A percentile compares a stretch with the other conserved stretches of the same genome.
Evolutionary conservation across 106 monocot species (phyloP).

Genomic region (Dioscorea zingiberensis): DNA sequence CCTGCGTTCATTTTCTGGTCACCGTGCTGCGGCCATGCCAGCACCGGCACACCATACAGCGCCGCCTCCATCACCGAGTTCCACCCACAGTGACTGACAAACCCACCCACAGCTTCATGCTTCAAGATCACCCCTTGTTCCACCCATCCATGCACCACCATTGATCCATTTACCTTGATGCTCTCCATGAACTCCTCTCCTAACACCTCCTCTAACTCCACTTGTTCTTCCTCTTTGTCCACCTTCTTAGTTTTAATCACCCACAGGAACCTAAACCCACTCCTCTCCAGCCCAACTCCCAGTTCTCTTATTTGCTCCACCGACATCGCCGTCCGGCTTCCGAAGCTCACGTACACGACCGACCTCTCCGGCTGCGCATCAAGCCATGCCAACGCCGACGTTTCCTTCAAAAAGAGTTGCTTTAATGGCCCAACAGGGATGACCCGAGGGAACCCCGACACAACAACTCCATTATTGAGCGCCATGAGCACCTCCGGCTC

Average conservation of each 20-base stretch:
- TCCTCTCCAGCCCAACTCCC: constrained; percentile 15
- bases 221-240: constrained; percentile 12
- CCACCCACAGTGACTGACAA: constrained; percentile 28
- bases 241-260: constrained; percentile 15
- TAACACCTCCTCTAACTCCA: not conserved
- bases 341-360: constrained; percentile 19
- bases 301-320: constrained; percentile 9
- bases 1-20: constrained; percentile 2
- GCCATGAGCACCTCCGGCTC: constrained; percentile 8
- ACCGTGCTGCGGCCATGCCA: constrained; percentile 5
- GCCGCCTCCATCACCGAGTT: constrained; percentile 17
- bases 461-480: constrained; percentile 2
- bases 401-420: not conserved
- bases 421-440: constrained; percentile 8
- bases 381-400: constrained; percentile 1
- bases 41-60: not conserved
- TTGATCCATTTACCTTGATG: not conserved
- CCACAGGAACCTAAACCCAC: constrained; percentile 23
- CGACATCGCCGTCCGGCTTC: constrained; percentile 12
- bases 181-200: constrained; percentile 11
- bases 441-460: constrained; percentile 9
- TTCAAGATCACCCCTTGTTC: constrained; percentile 7
- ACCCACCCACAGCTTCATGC: constrained; percentile 14
- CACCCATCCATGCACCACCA: constrained; percentile 14
- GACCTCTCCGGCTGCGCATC: constrained; percentile 15